Base-by-base conservation (phyloP, 73 alveolate species). In the Paramecium caudatum region DNA sequence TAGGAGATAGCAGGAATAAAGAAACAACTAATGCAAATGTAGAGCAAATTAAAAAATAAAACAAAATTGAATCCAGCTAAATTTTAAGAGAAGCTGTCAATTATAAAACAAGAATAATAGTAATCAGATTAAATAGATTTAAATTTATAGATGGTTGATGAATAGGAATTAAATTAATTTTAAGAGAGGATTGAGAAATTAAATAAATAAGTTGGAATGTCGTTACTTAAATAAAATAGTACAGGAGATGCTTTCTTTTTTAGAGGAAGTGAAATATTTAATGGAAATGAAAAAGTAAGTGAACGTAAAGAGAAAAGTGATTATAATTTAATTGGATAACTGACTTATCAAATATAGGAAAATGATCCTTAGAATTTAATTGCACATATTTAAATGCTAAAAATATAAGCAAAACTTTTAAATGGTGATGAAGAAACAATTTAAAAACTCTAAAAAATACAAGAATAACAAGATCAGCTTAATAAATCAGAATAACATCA, bases 291-390 rank as follows among this genome's bases (percentile, higher is more conserved):
- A 5, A 55, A 55, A 55, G 80, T 55, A 17, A 34, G 34, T 68
- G 84, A 68, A n/a, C 25, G 37, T 25, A 68, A 68, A 10, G 84
- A 37, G 30, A 68, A 68, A 7, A 34, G 37, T 34, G 84, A 68
- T 34, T 55, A 27, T 55, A 55, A 55, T 23, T 10, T 34, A 23
- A 68, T 68, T 27, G 84, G 50, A n/a, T 8, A 32, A 68, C 34
- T 27, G 16, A 68, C 47, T 30, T 68, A 33, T 0, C 50, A 34
- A 12, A 68, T 37, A n/a, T 37, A 55, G 30, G 80, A 68, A 34
- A 68, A 32, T 33, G 84, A 68, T 33, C 84, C 84, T 12, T 16
- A 68, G 37, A 68, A 68, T 33, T 13, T 68, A 10, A 68, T 68
- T 16, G 32, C 84, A n/a, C 84, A 68, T 68, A 68, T 43, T 34